phyloP scores from a whole-genome alignment of 768 basidiomycete species.

The Suillus subluteus region DNA sequence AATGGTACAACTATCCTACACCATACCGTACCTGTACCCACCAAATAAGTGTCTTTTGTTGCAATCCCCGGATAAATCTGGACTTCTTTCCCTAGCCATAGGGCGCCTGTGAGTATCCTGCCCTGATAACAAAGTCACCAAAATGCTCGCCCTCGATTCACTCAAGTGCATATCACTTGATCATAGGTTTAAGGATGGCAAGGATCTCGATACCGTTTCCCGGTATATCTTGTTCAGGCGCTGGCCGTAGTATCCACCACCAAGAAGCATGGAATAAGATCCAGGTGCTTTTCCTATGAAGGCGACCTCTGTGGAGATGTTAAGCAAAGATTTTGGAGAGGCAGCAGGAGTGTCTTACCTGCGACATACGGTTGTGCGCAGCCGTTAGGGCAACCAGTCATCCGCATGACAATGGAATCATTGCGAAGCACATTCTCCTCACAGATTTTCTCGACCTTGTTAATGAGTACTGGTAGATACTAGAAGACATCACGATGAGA shows the following conservation, averaged over 20 bases:
- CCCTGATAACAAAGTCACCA: slow-evolving; percentile 93
- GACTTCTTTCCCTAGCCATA: too few species aligned
- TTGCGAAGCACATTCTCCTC: slow-evolving; percentile 93
- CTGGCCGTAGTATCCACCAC: slow-evolving; percentile 94
- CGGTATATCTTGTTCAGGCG: slow-evolving; percentile 96
- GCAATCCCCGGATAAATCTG: too few species aligned
- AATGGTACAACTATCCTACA: too few species aligned
- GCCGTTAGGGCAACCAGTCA: slow-evolving; percentile 97
- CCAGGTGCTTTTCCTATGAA: slow-evolving; percentile 97
- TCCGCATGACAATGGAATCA: slow-evolving; percentile 97
- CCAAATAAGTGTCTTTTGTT: too few species aligned
- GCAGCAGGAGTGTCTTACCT: slow-evolving; percentile 45
- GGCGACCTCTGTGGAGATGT: slow-evolving; percentile 72
- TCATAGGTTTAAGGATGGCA: slow-evolving; percentile 88
- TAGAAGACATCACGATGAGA: slow-evolving; percentile 45
- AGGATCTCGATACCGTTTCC: slow-evolving; percentile 89
- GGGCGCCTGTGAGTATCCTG: too few species aligned
- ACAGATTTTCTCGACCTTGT: slow-evolving; percentile 94
- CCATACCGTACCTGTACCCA: too few species aligned
- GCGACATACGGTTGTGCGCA: slow-evolving; percentile 94
- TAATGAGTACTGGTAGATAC: slow-evolving; percentile 91
- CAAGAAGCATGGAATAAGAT: slow-evolving; percentile 91
- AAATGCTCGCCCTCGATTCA: slow-evolving; percentile 87
- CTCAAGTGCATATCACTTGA: slow-evolving; percentile 91
- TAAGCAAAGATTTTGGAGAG: slow-evolving; percentile 7